Conservation (phyloP, 78 protist genomes). For the Speleostelium caveatum region DNA sequence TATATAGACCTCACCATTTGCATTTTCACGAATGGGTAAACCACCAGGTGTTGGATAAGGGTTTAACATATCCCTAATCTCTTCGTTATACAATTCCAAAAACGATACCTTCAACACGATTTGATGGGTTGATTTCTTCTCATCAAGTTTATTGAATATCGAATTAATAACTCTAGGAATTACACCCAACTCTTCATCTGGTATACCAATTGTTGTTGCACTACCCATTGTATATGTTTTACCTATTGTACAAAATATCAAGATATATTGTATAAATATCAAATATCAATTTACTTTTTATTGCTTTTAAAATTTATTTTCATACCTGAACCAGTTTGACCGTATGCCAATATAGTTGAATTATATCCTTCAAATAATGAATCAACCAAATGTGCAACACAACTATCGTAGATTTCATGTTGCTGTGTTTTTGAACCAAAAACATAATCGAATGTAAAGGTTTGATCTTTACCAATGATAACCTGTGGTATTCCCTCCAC, state of each 20-base stretch:
- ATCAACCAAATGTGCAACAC: constrained; percentile 73
- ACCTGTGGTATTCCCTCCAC: constrained; percentile 61
- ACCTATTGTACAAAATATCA: constrained; percentile 23
- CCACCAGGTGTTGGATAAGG: constrained; percentile 59
- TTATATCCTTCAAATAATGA: constrained; percentile 81
- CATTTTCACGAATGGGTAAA: constrained; percentile 57
- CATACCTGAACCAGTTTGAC: constrained; percentile 84
- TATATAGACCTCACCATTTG: constrained; percentile 70
- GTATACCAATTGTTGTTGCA: constrained; percentile 38
- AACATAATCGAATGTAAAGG: constrained; percentile 78
- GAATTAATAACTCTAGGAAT: constrained; percentile 76
- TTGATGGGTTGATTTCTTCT: constrained; percentile 46
- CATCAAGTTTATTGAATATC: constrained; percentile 40
- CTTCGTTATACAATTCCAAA: constrained; percentile 94
- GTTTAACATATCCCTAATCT: constrained; percentile 87
- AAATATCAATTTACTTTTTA: background rate
- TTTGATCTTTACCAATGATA: constrained; percentile 77
- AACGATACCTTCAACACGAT: constrained; percentile 80
- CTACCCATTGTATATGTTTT: constrained; percentile 87
- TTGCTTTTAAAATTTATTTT: background rate
- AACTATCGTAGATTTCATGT: constrained; percentile 53
- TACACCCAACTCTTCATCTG: constrained; percentile 71
- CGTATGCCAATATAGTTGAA: constrained; percentile 87
- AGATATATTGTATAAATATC: background rate
- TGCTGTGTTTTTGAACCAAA: constrained; percentile 44